Conservation (phyloP, 345 rosid species). For the Corchorus capsularis region DNA sequence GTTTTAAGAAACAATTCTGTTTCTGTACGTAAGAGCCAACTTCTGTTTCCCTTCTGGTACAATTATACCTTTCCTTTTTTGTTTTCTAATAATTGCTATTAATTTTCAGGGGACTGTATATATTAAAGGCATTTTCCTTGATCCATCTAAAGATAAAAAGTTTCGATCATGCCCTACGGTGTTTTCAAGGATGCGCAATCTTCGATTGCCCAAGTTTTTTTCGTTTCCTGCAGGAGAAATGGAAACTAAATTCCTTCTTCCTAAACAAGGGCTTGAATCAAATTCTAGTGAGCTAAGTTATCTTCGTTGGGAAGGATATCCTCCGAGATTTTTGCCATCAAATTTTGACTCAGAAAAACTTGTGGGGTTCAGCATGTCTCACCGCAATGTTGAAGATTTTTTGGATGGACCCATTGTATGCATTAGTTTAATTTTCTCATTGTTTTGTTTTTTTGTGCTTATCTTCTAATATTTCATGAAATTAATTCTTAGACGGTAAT, state of each 20-base stretch:
- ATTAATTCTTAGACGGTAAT: too few relatives aligned
- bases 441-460: too few relatives aligned
- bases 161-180: background rate
- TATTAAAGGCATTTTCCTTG: constrained; percentile 11
- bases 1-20: background rate
- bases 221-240: background rate
- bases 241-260: background rate
- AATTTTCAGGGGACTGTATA: background rate
- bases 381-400: constrained; percentile 6
- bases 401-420: constrained; percentile 15
- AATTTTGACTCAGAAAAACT: constrained; percentile 12
- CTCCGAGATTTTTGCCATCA: constrained; percentile 8
- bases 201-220: constrained; percentile 16
- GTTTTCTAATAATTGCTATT: background rate
- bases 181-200: constrained; percentile 17
- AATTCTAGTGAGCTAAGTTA: background rate
- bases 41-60: background rate
- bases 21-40: background rate
- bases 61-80: too few relatives aligned
- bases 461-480: too few relatives aligned
- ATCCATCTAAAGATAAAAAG: background rate
- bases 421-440: too few relatives aligned
- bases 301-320: constrained; percentile 18
- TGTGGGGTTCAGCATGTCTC: constrained; percentile 8
- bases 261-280: constrained; percentile 6